phyloP scores from a whole-genome alignment of 257 asterid genomes.

The Verbena officinalis region DNA sequence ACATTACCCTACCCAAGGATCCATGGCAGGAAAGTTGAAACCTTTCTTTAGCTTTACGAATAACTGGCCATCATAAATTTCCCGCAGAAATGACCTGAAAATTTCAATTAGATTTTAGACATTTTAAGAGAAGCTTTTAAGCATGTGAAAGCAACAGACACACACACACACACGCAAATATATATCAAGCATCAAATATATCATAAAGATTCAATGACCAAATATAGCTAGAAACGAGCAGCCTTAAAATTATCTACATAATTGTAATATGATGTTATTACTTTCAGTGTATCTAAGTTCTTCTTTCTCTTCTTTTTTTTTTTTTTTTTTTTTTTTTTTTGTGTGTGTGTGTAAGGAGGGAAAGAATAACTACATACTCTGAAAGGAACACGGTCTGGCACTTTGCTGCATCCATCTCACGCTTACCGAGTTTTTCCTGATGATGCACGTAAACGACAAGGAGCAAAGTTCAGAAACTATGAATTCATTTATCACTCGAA shows the following conservation, averaged over 20 bases:
- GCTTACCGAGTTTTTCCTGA: slow-evolving; percentile 72
- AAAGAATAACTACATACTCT: slow-evolving; percentile 53
- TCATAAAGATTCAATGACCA: slow-evolving; percentile 18
- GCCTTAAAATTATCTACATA: not conserved
- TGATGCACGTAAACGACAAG: slow-evolving; percentile 23
- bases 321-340: not conserved
- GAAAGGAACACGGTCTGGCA: slow-evolving; percentile 94
- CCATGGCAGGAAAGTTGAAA: slow-evolving; percentile 86
- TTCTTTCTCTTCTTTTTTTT: not conserved
- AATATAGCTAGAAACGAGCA: not conserved
- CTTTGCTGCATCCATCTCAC: slow-evolving; percentile 88
- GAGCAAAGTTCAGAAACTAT: slow-evolving; percentile 10
- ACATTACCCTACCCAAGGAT: slow-evolving; percentile 86
- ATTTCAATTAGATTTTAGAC: slow-evolving; percentile 16
- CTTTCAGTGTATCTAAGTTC: not conserved
- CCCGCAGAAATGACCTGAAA: slow-evolving; percentile 84
- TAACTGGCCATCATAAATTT: slow-evolving; percentile 90
- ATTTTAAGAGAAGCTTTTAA: not conserved
- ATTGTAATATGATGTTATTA: not conserved
- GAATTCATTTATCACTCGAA: not conserved
- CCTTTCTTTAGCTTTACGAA: slow-evolving; percentile 88
- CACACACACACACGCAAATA: not conserved
- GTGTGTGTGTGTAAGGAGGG: slow-evolving; percentile 7
- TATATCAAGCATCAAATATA: not conserved
- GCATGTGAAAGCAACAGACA: slow-evolving; percentile 21